Percentiles rank a stretch among this genome's conserved stretches.
These are phyloP conservation scores for Aspergillus vadensis DNA, from an alignment of 2,329 filamentous ascomycete species.

Conservation along the genomic window DNA sequence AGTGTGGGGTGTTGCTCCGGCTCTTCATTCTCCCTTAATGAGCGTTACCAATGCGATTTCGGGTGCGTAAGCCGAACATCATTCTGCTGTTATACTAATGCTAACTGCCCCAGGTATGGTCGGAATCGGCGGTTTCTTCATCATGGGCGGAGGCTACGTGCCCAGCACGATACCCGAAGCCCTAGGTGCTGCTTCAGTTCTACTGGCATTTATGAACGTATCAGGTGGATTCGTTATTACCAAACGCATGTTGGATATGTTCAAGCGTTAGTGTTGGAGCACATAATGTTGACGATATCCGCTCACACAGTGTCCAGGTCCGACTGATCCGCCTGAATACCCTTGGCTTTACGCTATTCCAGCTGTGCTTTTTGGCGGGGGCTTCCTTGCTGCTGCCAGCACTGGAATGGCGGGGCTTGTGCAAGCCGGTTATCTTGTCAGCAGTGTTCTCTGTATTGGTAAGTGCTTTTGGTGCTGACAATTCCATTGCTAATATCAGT, in stretches of 20 bases:
- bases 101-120: slow-evolving; percentile 65
- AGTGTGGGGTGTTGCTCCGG: slow-evolving; percentile 82
- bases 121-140: slow-evolving; percentile 82
- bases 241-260: slow-evolving; percentile 93
- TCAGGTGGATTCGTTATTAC: slow-evolving; percentile 89
- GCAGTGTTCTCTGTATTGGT: slow-evolving; percentile 80
- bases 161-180: slow-evolving; percentile 77
- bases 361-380: slow-evolving; percentile 74
- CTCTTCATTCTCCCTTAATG: slow-evolving; percentile 87
- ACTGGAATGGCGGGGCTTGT: slow-evolving; percentile 83
- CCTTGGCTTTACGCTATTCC: slow-evolving; percentile 84
- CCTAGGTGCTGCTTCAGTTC: slow-evolving; percentile 76
- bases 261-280: slow-evolving; percentile 59
- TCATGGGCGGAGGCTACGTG: slow-evolving; percentile 79
- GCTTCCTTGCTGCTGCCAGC: slow-evolving; percentile 75
- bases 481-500: slow-evolving; percentile 1
- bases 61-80: slow-evolving; percentile 46
- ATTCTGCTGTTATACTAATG: background rate
- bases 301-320: slow-evolving; percentile 52
- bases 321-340: slow-evolving; percentile 84
- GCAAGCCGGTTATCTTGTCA: slow-evolving; percentile 83
- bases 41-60: slow-evolving; percentile 92
- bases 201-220: slow-evolving; percentile 85
- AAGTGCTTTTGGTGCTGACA: slow-evolving; percentile 10
- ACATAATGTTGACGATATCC: background rate